Evolutionary conservation across 352 stramenopile genomes (phyloP).

Genomic region (Phytopythium ostracodes): DNA sequence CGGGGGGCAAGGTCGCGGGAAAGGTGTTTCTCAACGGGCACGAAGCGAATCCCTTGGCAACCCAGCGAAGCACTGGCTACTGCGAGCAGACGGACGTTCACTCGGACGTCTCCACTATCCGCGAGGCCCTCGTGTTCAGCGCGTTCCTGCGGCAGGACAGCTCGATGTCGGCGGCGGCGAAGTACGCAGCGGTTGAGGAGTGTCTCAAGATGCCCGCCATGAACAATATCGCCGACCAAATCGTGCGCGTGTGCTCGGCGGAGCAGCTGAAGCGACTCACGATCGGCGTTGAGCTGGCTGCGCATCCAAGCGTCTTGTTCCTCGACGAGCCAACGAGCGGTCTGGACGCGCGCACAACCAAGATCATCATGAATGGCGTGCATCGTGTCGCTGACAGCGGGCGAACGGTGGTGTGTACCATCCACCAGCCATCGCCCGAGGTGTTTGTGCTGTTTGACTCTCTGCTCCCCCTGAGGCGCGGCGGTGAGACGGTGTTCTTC

Average conservation of each 20-base stretch:
- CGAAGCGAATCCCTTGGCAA: constrained; percentile 22
- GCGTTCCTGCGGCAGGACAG: constrained; percentile 54
- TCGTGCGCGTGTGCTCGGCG: constrained; percentile 27
- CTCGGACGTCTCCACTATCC: constrained; percentile 78
- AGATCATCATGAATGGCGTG: constrained; percentile 77
- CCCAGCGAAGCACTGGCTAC: constrained; percentile 28
- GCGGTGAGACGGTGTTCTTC: constrained; percentile 20
- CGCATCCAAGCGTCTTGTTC: constrained; percentile 78
- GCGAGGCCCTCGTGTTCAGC: constrained; percentile 85
- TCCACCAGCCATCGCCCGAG: constrained; percentile 82
- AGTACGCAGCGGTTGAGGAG: constrained; percentile 26
- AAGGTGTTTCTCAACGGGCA: constrained; percentile 85
- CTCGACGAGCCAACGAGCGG: constrained; percentile 70
- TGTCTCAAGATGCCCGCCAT: constrained; percentile 25
- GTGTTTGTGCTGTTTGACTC: constrained; percentile 74
- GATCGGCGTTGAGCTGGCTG: constrained; percentile 65
- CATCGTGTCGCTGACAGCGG: constrained; percentile 61
- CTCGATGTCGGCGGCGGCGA: constrained; percentile 19
- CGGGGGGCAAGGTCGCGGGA: constrained; percentile 65
- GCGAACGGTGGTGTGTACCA: constrained; percentile 77
- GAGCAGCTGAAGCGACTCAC: constrained; percentile 47
- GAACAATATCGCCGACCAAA: constrained; percentile 23
- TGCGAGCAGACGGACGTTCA: constrained; percentile 84
- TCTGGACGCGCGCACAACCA: constrained; percentile 71
- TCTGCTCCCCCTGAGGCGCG: constrained; percentile 24